These are phyloP conservation scores for Colletotrichum destructivum DNA, from an alignment of 2,329 filamentous ascomycete genomes.

Conservation along the genomic window DNA sequence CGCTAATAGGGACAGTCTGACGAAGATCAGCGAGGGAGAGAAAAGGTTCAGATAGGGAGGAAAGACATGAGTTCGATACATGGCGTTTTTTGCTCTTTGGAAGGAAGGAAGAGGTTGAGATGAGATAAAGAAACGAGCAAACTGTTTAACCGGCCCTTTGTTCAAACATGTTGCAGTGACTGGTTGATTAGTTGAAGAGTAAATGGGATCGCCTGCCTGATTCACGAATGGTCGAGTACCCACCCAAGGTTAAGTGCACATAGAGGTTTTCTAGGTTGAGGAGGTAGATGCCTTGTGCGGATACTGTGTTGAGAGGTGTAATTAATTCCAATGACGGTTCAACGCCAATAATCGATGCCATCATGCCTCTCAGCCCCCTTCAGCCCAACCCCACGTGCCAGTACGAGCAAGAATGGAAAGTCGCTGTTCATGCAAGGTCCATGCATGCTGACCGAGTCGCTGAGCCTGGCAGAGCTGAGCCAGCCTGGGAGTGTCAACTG, in stretches of 20 bases:
- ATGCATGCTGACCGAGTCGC: background rate
- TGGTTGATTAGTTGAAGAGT: background rate
- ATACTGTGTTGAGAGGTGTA: no score
- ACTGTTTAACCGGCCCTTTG: background rate
- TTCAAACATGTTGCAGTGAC: background rate
- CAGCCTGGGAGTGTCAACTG: background rate
- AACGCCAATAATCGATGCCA: background rate
- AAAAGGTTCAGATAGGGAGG: background rate
- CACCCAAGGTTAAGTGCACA: background rate
- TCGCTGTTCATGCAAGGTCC: conserved; percentile 23
- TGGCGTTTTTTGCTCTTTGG: no score
- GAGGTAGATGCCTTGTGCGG: no score
- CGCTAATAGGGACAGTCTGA: background rate
- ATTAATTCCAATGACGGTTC: no score
- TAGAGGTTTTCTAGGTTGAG: no score
- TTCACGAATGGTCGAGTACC: background rate
- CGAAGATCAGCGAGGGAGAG: background rate
- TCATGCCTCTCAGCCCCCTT: background rate
- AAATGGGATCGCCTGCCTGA: background rate
- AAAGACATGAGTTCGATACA: background rate
- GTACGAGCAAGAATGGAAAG: conserved; percentile 7
- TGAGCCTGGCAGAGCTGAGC: background rate
- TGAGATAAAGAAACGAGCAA: conserved; percentile 22
- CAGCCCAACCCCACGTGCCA: conserved; percentile 6
- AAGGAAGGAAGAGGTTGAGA: background rate